phyloP scores from a whole-genome alignment of 805 yeast species.

The Ogataea populi-albae region DNA sequence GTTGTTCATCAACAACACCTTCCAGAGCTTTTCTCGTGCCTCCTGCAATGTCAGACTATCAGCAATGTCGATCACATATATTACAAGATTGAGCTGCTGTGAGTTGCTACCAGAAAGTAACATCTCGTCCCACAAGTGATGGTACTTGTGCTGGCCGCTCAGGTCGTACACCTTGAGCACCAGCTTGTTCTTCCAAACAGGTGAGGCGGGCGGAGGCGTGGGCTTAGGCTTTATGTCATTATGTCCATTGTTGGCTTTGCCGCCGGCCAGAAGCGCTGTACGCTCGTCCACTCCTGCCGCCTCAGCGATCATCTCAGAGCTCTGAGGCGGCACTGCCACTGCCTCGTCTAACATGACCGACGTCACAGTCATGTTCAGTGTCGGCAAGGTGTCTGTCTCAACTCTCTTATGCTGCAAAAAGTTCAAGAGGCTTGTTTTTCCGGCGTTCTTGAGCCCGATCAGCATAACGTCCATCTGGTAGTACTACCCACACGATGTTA shows the following conservation, averaged over 20 bases:
- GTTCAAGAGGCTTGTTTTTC: conserved; percentile 30
- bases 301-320: conserved; percentile 5
- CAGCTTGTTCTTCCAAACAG: conserved; percentile 3
- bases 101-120: conserved; percentile 2
- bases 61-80: conserved; percentile 30
- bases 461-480: conserved; percentile 27
- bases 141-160: conserved; percentile 31
- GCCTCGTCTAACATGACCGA: conserved; percentile 13
- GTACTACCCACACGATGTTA: conserved; percentile 14
- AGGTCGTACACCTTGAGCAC: conserved; percentile 26
- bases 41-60: conserved; percentile 27
- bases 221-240: not conserved
- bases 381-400: conserved; percentile 26
- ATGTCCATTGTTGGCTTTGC: not conserved
- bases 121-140: conserved; percentile 23
- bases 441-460: conserved; percentile 31
- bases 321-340: conserved; percentile 10
- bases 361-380: conserved; percentile 17
- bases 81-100: conserved; percentile 16
- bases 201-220: conserved; percentile 1
- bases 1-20: conserved; percentile 21
- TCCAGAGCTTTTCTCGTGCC: conserved; percentile 21
- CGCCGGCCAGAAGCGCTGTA: not conserved
- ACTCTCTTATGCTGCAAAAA: conserved; percentile 9
- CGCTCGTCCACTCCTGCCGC: conserved; percentile 3